Evolutionary conservation across 345 rosid species (phyloP), one percentile per base, ranked within the genome.

Genomic region (Brassica nigra): DNA sequence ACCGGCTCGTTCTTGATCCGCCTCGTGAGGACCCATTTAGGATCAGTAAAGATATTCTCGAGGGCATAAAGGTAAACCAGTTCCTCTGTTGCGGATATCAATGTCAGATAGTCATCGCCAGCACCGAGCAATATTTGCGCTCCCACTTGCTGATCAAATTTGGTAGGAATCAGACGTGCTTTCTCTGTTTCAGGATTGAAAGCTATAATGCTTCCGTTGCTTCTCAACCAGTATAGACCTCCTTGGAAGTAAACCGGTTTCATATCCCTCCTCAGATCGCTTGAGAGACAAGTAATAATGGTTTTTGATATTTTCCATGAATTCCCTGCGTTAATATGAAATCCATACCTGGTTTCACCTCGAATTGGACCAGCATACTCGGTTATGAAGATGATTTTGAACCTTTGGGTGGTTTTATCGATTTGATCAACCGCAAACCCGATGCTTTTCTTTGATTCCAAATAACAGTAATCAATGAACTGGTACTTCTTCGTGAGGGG

Each of bases 171-270:
- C 39, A 70, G 18, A 1, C 76, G 44, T 2, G 76, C 66, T 54
- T 64, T 0, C 44, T 71, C 61, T 54, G 33, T 70, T 37, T 64
- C 44, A 5, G 44, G 76, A 8, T 64, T 36, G 42, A 78, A 78
- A 64, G 66, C 42, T 0, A 71, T 3, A 33, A 71, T 28, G 58
- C 15, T 37, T 15, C 71, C 61, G 61, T 71, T 71, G 0, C 8
- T 29, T 64, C 76, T 54, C 5, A 71, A 5, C 76, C 81, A 71
- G 58, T 71, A 64, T 58, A 78, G 70, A 62, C 16, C 1, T 27
- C 66, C 65, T 2, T 71, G 9, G 2, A 71, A 0, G 58, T 71
- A 78, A 71, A 78, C 71, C 3, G 76, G 71, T 28, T 39, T 36
- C 58, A 18, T 36, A 66, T 36, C 6, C 44, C 10, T n/a, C 67